Conservation (phyloP, 257 asterid species). For the Nicotiana benthamiana region DNA sequence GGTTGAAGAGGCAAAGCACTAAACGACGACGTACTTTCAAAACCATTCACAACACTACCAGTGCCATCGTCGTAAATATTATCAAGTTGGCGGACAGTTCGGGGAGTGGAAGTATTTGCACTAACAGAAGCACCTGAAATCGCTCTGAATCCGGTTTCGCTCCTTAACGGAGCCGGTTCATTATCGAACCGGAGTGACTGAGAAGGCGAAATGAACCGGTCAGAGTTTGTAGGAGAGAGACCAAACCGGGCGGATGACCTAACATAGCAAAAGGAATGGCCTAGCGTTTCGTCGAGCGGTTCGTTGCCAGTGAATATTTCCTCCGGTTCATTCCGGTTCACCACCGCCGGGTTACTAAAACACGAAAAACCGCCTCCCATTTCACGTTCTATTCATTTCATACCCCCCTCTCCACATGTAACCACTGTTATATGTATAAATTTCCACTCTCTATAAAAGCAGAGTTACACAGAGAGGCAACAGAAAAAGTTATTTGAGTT, state of each 20-base stretch:
- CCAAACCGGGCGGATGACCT: conserved; percentile 13
- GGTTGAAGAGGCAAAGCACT: conserved; percentile 12
- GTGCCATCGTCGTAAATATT: conserved; percentile 10
- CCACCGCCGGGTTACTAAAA: conserved; percentile 5
- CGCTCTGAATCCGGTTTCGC: conserved; percentile 18
- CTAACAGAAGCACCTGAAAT: conserved; percentile 24
- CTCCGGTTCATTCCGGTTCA: conserved; percentile 14
- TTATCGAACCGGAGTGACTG: conserved; percentile 21
- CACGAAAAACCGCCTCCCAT: conserved; percentile 23
- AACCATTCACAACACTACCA: conserved; percentile 19
- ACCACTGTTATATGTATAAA: not conserved
- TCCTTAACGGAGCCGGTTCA: not conserved
- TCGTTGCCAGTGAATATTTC: conserved; percentile 5
- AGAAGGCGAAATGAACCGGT: conserved; percentile 19
- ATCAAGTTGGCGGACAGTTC: conserved; percentile 14
- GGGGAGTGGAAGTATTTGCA: conserved; percentile 19
- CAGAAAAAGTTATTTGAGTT: not conserved
- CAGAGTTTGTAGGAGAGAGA: conserved; percentile 15
- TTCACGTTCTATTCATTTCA: conserved; percentile 9
- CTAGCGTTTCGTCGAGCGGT: conserved; percentile 22
- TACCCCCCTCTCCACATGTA: not conserved
- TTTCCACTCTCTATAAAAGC: not conserved
- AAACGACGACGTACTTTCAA: conserved; percentile 18
- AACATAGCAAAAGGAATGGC: conserved; percentile 23
- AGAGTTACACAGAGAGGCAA: not conserved